Evolutionary conservation across 192 early-diverging fungal genomes (phyloP).

Genomic region (Obelidium mucronatum): DNA sequence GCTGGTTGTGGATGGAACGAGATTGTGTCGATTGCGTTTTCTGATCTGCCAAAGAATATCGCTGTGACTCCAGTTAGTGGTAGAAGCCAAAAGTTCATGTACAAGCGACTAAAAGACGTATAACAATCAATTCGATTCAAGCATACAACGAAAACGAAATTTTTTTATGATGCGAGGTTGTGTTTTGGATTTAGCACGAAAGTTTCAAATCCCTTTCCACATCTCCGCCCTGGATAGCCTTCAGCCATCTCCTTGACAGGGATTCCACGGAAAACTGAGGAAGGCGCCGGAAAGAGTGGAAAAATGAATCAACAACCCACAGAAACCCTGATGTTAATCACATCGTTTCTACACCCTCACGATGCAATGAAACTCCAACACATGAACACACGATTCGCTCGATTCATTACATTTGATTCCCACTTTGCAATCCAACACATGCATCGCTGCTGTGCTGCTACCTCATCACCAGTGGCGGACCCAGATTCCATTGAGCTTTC

Average conservation of each 20-base stretch:
- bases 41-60: neutral
- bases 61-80: neutral
- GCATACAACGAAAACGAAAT: neutral
- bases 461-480: too few relatives aligned
- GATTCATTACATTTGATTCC: constrained; percentile 5
- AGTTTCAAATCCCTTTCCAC: too few relatives aligned
- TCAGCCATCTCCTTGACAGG: too few relatives aligned
- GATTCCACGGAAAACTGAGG: too few relatives aligned
- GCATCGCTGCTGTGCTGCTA: neutral
- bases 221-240: too few relatives aligned
- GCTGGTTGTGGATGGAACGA: constrained; percentile 4
- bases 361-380: constrained; percentile 16
- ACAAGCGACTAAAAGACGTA: neutral
- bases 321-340: neutral
- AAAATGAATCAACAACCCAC: constrained; percentile 3
- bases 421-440: constrained; percentile 4
- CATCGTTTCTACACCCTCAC: neutral
- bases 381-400: neutral
- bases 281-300: too few relatives aligned
- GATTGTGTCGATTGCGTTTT: neutral
- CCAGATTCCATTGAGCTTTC: neutral
- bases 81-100: neutral
- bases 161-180: neutral
- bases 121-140: neutral
- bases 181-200: neutral